Evolutionary conservation across 192 early-diverging fungal genomes (phyloP).

Genomic region (Jimgerdemannia flammicorona): DNA sequence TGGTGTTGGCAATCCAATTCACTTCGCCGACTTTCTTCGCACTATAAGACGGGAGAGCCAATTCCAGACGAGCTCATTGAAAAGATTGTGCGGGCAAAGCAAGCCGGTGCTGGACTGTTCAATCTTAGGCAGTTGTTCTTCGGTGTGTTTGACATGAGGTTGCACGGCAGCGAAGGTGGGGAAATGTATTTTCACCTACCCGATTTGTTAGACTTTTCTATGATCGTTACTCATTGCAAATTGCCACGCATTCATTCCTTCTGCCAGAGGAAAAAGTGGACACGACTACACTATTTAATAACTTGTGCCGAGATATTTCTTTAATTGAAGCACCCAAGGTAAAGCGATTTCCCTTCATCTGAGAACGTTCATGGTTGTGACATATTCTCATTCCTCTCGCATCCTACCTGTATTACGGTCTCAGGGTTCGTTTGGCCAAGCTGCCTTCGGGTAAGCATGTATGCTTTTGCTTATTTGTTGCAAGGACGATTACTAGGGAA

Average conservation of each 20-base stretch:
- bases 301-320: slow-evolving; percentile 37
- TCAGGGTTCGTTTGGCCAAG: slow-evolving; percentile 25
- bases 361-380: slow-evolving; percentile 12
- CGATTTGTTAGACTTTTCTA: background rate
- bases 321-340: slow-evolving; percentile 30
- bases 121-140: slow-evolving; percentile 78
- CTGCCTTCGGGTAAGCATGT: slow-evolving; percentile 28
- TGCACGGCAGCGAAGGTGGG: slow-evolving; percentile 65
- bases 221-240: no score
- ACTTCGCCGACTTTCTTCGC: no score
- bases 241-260: no score
- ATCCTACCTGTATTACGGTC: background rate
- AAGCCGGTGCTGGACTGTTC: slow-evolving; percentile 71
- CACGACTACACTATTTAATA: slow-evolving; percentile 40
- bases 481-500: no score
- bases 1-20: no score
- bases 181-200: background rate
- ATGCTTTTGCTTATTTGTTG: no score
- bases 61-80: slow-evolving; percentile 70
- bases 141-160: slow-evolving; percentile 69
- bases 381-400: slow-evolving; percentile 3
- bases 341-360: no score
- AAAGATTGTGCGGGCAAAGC: slow-evolving; percentile 65
- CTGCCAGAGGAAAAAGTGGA: slow-evolving; percentile 38
- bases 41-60: no score